Conservation (phyloP, 208 protist species). For the Leishmania guyanensis region DNA sequence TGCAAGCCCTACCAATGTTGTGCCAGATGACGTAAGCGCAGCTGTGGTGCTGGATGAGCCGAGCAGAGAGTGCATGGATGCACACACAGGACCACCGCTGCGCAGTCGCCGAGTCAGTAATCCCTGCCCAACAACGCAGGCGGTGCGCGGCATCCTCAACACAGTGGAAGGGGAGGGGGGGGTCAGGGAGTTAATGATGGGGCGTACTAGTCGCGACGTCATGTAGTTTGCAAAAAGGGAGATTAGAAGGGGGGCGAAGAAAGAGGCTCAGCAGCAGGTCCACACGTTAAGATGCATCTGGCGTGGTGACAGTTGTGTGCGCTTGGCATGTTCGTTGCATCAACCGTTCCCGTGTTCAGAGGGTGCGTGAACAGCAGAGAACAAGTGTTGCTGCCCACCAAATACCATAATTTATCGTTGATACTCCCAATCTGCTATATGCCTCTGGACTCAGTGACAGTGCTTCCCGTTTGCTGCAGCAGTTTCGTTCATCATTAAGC, state of each 20-base stretch:
- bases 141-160: not conserved
- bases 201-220: not conserved
- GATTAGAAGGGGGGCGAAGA: not conserved
- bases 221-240: not conserved
- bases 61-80: not conserved
- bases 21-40: not conserved
- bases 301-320: not conserved
- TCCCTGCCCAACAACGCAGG: not conserved
- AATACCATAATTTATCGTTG: not conserved
- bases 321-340: not conserved
- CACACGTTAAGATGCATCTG: not conserved
- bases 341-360: not conserved
- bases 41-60: not conserved
- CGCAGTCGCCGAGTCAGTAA: not conserved
- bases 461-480: not conserved
- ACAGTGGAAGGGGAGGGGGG: not conserved
- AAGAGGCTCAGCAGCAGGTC: not conserved
- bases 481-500: not conserved
- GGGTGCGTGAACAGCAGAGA: not conserved
- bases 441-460: not conserved
- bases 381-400: no score
- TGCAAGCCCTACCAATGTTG: not conserved
- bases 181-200: not conserved
- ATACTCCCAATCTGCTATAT: not conserved
- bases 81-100: not conserved